Base-by-base conservation (phyloP, 345 rosid species). In the Eucalyptus globulus region DNA sequence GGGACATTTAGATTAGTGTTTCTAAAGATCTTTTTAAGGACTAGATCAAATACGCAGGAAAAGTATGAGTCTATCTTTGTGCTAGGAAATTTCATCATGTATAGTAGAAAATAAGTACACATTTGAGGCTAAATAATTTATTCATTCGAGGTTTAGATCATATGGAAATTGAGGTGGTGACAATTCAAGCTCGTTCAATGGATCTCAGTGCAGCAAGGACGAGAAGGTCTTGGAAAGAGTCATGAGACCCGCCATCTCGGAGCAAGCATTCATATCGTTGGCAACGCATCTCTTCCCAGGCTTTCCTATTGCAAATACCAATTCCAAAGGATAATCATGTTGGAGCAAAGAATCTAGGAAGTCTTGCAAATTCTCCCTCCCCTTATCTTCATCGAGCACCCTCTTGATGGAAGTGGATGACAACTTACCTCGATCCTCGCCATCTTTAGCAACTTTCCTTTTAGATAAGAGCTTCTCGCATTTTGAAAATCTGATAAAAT, bases 141-240 rank as follows among this genome's bases (percentile, higher is more conserved):
- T 56, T 56, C 60, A 56, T 56, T 56, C 27, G 26, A 56, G 27
- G 6, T 56, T 56, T 22, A 56, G 1, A 56, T 56, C 60, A 22
- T 24, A 56, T 22, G 60, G 11, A 56, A 56, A 56, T 56, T 56
- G 60, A 56, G 6, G 60, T 54, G 60, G 60, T 54, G 60, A 54
- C 27, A 65, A 65, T 65, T 65, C 21, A 0, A 65, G 21, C n/a
- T 60, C 31, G 67, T 60, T 60, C 7, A 27, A 27, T 60, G n/a
- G n/a, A 60, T 27, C n/a, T 60, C 4, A 26, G 7, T 60, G 67
- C 67, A 27, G 0, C 4, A 0, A 26, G n/a, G 31, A 60, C n/a
- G n/a, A 27, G 15, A 0, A n/a, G 11, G 27, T 54, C 21, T n/a
- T 65, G 60, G 9, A 54, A 56, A 56, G 60, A 56, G 60, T 56